phyloP scores from a whole-genome alignment of 352 stramenopile genomes.

The Plasmopara viticola region DNA sequence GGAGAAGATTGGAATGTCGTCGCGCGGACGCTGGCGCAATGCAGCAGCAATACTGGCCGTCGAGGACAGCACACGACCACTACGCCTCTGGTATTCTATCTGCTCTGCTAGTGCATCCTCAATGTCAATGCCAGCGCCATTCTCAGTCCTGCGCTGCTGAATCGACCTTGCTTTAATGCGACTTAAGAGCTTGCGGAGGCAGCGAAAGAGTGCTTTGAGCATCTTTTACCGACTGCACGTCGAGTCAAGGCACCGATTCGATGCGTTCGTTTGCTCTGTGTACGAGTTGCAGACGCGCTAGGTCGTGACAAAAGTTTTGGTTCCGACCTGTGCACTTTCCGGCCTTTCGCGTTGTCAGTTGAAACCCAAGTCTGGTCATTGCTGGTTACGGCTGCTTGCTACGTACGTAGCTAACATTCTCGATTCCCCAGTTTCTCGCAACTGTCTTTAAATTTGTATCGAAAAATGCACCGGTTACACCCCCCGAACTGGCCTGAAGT shows the following conservation, averaged over 20 bases:
- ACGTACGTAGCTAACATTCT: slow-evolving; percentile 12
- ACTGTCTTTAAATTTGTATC: slow-evolving; percentile 26
- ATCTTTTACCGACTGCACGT: slow-evolving; percentile 12
- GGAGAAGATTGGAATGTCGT: slow-evolving; percentile 26
- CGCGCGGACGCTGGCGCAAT: slow-evolving; percentile 22
- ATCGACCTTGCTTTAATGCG: slow-evolving; percentile 23
- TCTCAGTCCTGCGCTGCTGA: slow-evolving; percentile 15
- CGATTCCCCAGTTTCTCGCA: slow-evolving; percentile 9
- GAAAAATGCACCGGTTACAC: slow-evolving; percentile 1
- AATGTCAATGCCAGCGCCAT: slow-evolving; percentile 33
- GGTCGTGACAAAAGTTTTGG: neutral
- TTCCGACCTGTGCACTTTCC: slow-evolving; percentile 13
- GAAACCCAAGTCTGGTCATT: slow-evolving; percentile 16
- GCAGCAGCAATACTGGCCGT: slow-evolving; percentile 36
- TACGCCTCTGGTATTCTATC: slow-evolving; percentile 29
- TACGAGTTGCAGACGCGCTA: neutral
- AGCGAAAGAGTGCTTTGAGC: slow-evolving; percentile 34
- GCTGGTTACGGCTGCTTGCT: slow-evolving; percentile 11
- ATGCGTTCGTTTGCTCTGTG: slow-evolving; percentile 21
- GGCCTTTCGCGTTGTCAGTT: slow-evolving; percentile 23
- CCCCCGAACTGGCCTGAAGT: slow-evolving; percentile 15
- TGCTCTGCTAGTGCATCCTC: slow-evolving; percentile 29
- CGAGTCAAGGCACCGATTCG: slow-evolving; percentile 22
- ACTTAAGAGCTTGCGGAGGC: slow-evolving; percentile 28
- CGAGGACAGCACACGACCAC: slow-evolving; percentile 28